These are phyloP conservation scores for Waltergamsia citrina DNA, from an alignment of 2,329 filamentous ascomycete genomes.

Conservation along the genomic window DNA sequence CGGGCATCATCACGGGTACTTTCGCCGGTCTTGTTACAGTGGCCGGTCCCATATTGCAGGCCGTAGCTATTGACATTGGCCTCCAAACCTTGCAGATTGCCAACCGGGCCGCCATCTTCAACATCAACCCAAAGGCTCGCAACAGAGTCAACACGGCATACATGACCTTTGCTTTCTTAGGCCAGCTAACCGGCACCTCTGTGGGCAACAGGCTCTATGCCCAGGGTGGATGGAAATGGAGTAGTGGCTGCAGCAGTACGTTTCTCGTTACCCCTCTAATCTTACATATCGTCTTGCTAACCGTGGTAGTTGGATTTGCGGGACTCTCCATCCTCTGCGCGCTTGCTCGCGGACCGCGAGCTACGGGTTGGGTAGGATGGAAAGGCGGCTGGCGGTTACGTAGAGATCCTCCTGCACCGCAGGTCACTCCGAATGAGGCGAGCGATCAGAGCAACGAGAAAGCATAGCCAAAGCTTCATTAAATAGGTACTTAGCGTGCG, in stretches of 20 bases:
- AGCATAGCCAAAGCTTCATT: too few species aligned
- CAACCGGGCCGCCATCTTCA: slow-evolving; percentile 61
- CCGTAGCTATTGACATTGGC: slow-evolving; percentile 61
- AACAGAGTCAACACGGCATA: slow-evolving; percentile 77
- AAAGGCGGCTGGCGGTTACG: slow-evolving; percentile 14
- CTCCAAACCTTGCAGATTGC: slow-evolving; percentile 66
- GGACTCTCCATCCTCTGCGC: slow-evolving; percentile 15
- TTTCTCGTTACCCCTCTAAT: neutral
- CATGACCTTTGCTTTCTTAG: slow-evolving; percentile 67
- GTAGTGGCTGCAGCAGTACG: slow-evolving; percentile 26
- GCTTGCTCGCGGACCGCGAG: slow-evolving; percentile 16
- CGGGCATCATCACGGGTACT: slow-evolving; percentile 58
- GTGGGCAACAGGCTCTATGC: slow-evolving; percentile 46
- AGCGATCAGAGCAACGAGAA: too few species aligned
- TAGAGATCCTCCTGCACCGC: slow-evolving; percentile 11
- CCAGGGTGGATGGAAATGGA: slow-evolving; percentile 39
- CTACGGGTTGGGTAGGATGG: slow-evolving; percentile 21
- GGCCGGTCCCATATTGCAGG: slow-evolving; percentile 64
- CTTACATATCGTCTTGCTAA: neutral
- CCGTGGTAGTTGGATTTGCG: slow-evolving; percentile 12
- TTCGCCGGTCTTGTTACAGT: slow-evolving; percentile 57
- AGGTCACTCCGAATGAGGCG: too few species aligned
- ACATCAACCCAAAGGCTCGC: slow-evolving; percentile 58
- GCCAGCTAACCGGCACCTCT: slow-evolving; percentile 62
- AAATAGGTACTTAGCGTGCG: too few species aligned